Evolutionary conservation across 225 moss, liverwort and hornwort genomes (phyloP), one percentile per base, ranked within the genome.

Genomic region (Asterella californica): DNA sequence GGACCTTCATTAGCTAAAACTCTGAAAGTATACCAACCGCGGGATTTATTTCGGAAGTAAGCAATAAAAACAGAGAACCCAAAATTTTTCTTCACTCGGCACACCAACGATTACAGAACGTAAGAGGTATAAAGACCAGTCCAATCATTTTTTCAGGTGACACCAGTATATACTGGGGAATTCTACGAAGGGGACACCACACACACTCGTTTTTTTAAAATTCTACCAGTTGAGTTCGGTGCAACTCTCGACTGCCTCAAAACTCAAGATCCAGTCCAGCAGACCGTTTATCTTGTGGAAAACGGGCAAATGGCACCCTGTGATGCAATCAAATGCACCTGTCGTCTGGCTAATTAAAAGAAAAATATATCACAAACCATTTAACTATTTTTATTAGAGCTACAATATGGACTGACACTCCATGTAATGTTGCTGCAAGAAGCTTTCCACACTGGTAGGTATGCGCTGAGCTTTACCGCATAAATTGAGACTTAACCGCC

Each of bases 401-500:
- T 24, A 57, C 76, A 36, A 38, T 61, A 76, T 76, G 24, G 76
- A 32, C 53, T 38, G 61, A 76, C 59, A 60, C 73, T 73, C 36
- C 59, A 60, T 57, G 34, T 60, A 60, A 60, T 61, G 73, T 73
- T 73, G 76, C 76, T 76, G 76, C 57, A 76, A 60, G 60, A 76
- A 60, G 76, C 76, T 76, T 57, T 76, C 76, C 60, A 76, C 59
- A 76, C 38, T 76, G 67, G 76, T 76, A 60, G 76, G 76, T 37
- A 76, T 61, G 25, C 76, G 50, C 76, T 60, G 76, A 37, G 59
- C 60, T 76, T 76, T 76, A 76, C 76, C 76, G 76, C 76, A 76
- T 76, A 42, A 76, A 59, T 60, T 76, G 76, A 60, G 76, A 60
- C 60, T 76, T 76, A 76, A 76, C 61, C 76, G 76, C 76, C 76